A percentile compares a stretch with the other conserved stretches of the same genome.
Evolutionary conservation across 1,284 basidiomycete genomes (phyloP).

Genomic region (Cutaneotrichosporon sp.): DNA sequence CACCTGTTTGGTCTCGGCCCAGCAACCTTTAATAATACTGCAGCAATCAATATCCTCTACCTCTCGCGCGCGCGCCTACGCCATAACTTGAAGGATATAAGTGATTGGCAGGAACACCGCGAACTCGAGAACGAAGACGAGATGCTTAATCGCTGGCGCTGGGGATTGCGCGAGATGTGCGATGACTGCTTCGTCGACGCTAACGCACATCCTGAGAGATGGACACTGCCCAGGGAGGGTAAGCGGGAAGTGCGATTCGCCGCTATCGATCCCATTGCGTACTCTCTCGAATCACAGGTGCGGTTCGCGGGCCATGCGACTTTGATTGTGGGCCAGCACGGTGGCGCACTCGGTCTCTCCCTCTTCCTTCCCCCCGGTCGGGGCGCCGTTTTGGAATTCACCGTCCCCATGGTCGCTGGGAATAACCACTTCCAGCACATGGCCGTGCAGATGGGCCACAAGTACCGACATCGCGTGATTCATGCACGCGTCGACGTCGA

Average conservation of each 20-base stretch:
- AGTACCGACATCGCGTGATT: conserved; percentile 32
- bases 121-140: conserved; percentile 45
- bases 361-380: conserved; percentile 45
- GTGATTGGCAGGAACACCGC: conserved; percentile 39
- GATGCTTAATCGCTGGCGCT: conserved; percentile 29
- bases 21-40: background rate
- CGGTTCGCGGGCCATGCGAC: conserved; percentile 43
- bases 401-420: conserved; percentile 31
- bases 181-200: conserved; percentile 37
- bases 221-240: conserved; percentile 18
- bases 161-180: conserved; percentile 32
- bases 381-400: conserved; percentile 41
- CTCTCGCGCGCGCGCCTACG: conserved; percentile 40
- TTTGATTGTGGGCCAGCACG: conserved; percentile 44
- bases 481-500: conserved; percentile 33
- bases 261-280: conserved; percentile 41
- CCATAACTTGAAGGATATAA: conserved; percentile 37
- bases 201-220: conserved; percentile 37
- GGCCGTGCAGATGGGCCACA: conserved; percentile 33
- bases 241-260: conserved; percentile 36
- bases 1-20: conserved; percentile 38
- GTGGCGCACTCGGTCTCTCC: conserved; percentile 45
- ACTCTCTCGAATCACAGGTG: conserved; percentile 46
- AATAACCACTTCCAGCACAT: conserved; percentile 51
- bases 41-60: conserved; percentile 45